Evolutionary conservation across 164 flowering plant genomes (phyloP).

Genomic region (Buxus sempervirens): DNA sequence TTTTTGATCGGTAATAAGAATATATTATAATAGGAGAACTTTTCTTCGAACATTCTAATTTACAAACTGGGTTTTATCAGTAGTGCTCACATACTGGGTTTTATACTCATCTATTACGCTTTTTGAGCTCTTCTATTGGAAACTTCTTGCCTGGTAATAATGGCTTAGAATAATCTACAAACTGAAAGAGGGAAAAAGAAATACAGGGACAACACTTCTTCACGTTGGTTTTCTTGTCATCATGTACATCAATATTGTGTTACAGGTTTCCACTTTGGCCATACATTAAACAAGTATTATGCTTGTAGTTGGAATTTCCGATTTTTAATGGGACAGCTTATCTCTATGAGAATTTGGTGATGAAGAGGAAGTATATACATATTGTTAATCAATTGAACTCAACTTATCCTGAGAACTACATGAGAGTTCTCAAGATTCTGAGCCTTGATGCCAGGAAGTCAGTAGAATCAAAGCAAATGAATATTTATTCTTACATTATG

Average conservation of each 20-base stretch:
- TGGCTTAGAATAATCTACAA: neutral
- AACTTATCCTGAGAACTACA: constrained; percentile 44
- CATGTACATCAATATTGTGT: neutral
- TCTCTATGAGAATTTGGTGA: constrained; percentile 61
- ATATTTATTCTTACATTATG: too few species aligned
- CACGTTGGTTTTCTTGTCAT: neutral
- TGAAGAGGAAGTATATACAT: constrained; percentile 58
- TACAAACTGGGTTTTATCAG: too few species aligned
- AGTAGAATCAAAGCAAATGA: too few species aligned
- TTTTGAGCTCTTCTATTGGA: constrained; percentile 78
- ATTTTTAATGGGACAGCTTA: constrained; percentile 90
- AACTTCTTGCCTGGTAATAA: constrained; percentile 64
- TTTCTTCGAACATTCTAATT: too few species aligned
- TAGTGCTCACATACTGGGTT: constrained; percentile 96
- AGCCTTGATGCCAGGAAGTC: constrained; percentile 76
- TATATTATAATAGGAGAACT: too few species aligned
- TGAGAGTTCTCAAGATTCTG: constrained; percentile 73
- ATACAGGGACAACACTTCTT: too few species aligned
- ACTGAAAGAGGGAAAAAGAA: too few species aligned
- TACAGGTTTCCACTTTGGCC: constrained; percentile 85
- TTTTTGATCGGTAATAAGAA: too few species aligned
- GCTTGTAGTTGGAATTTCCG: constrained; percentile 86
- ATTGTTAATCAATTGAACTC: constrained; percentile 36
- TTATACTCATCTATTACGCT: constrained; percentile 74
- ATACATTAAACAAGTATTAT: constrained; percentile 62